Base-by-base conservation (phyloP, 179 eudicot species). In the Vitellaria paradoxa region DNA sequence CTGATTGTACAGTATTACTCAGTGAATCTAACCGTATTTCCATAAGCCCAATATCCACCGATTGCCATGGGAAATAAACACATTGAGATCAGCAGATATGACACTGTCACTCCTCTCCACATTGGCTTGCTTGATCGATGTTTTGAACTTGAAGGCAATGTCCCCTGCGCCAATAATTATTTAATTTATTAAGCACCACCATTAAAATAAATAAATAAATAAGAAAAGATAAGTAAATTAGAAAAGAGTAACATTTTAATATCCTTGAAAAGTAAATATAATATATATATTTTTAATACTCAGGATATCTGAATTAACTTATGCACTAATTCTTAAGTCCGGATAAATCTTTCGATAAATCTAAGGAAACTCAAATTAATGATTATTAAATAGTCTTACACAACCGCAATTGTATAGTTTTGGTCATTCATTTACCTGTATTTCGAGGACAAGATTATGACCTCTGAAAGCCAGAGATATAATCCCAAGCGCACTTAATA, bases 371-470 rank as follows among this genome's bases (percentile, higher is more conserved):
- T 30, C 37, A 2, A 30, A 30, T 30, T 30, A 30, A 30, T 30
- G 2, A 30, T n/a, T n/a, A n/a, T n/a, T n/a, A n/a, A n/a, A n/a
- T n/a, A 30, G 37, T 2, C 1, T 30, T 30, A 2, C 37, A 30
- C 1, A 30, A 2, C 37, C 2, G 2, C 2, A 30, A 30, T 30
- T 30, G 37, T 30, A 2, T 30, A 30, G 37, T 30, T 30, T 30
- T 30, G 37, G 37, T 30, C 37, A 30, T 30, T n/a, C 3, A 56
- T 17, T 49, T 77, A 82, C 89, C 89, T 86, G 84, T 21, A 90
- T 90, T 68, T 90, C 93, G 56, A 88, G 82, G 78, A 90, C 87
- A 56, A 90, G 83, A 79, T 90, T 90, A 79, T 90, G 93, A 30
- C 93, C 93, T 84, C 91, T 82, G 65, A 87, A 90, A 65, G 89